These are phyloP conservation scores for Podosphaera aphanis DNA, from an alignment of 2,329 filamentous ascomycete genomes.

Conservation along the genomic window DNA sequence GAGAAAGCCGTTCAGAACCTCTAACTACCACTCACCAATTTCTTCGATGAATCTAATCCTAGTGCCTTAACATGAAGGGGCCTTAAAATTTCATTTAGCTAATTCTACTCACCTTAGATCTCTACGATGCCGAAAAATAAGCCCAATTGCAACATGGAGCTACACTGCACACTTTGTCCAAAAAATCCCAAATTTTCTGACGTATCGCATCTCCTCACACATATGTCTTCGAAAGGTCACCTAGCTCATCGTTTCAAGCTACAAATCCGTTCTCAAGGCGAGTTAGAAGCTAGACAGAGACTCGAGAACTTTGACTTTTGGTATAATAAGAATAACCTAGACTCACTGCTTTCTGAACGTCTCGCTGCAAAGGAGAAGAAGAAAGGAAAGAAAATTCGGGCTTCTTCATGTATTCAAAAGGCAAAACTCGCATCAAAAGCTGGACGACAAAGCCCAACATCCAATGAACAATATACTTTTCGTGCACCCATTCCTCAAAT, in stretches of 20 bases:
- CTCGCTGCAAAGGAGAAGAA: constrained; percentile 55
- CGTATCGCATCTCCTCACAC: constrained; percentile 74
- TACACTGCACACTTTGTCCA: constrained; percentile 66
- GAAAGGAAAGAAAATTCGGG: constrained; percentile 17
- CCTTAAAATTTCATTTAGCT: not conserved
- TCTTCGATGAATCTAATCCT: not conserved
- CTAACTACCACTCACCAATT: not conserved
- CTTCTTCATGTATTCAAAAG: not conserved
- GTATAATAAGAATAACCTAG: constrained; percentile 50
- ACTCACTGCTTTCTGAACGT: constrained; percentile 51
- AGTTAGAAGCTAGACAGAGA: constrained; percentile 35
- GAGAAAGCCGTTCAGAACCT: too few species aligned
- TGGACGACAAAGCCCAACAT: not conserved
- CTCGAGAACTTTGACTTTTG: constrained; percentile 53
- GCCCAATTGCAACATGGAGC: constrained; percentile 26
- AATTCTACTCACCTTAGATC: not conserved
- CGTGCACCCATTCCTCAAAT: constrained; percentile 15
- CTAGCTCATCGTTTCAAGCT: constrained; percentile 64
- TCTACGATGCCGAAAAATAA: constrained; percentile 8
- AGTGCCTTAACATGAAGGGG: not conserved
- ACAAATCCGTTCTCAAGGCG: constrained; percentile 45
- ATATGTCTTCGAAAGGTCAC: constrained; percentile 83
- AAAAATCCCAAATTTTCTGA: constrained; percentile 67
- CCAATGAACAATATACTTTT: constrained; percentile 4
- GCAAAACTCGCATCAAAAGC: not conserved